Percentiles rank a stretch among this genome's conserved stretches.
Conservation (phyloP, 1,284 basidiomycete species). For the Cryptococcus sp. region DNA sequence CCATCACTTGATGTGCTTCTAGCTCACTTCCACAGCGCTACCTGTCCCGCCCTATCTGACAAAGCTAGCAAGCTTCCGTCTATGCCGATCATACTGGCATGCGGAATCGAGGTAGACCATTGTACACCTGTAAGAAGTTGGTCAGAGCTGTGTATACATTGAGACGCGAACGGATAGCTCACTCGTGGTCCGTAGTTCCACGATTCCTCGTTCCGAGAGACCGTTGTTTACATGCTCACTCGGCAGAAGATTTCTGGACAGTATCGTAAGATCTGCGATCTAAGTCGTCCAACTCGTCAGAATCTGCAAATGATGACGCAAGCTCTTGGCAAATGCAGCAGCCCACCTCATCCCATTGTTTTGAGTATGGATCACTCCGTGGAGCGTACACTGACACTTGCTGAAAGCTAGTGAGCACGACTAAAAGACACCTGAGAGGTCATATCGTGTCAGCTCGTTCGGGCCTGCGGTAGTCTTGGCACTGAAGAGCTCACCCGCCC, state of each 20-base stretch:
- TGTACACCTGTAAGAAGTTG: constrained; percentile 23
- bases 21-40: constrained; percentile 41
- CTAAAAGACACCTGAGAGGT: constrained; percentile 35
- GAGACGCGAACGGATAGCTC: constrained; percentile 2
- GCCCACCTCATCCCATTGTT: constrained; percentile 40
- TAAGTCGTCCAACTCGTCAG: not conserved
- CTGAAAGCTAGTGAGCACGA: constrained; percentile 26
- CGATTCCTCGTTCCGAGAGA: constrained; percentile 20
- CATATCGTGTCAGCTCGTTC: constrained; percentile 5
- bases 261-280: constrained; percentile 38
- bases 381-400: constrained; percentile 44
- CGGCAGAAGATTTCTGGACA: constrained; percentile 19
- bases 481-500: constrained; percentile 31
- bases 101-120: constrained; percentile 31
- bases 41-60: constrained; percentile 31
- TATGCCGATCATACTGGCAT: constrained; percentile 19
- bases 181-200: constrained; percentile 34
- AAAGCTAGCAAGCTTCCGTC: constrained; percentile 45
- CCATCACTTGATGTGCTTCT: not conserved
- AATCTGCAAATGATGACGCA: too few species aligned
- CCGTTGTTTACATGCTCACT: constrained; percentile 4
- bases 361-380: constrained; percentile 30
- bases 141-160: not conserved
- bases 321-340: not conserved
- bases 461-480: too few species aligned